These are phyloP conservation scores for Radiomyces spectabilis DNA, from an alignment of 192 early-diverging fungal genomes.

Conservation along the genomic window DNA sequence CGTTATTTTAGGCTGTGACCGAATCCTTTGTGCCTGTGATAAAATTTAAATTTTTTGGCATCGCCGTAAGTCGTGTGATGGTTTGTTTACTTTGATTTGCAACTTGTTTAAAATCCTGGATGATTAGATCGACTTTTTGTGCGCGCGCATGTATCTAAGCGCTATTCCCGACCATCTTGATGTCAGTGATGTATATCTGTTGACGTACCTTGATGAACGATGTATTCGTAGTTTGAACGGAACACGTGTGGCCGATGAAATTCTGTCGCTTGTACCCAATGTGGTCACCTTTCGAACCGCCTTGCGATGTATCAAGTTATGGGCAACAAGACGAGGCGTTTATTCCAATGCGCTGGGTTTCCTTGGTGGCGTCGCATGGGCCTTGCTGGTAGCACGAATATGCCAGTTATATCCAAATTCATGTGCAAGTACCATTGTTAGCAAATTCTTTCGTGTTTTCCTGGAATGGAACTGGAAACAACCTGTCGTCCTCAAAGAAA, in stretches of 20 bases:
- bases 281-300: slow-evolving; percentile 53
- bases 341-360: slow-evolving; percentile 71
- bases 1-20: slow-evolving; percentile 29
- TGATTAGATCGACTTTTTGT: slow-evolving; percentile 92
- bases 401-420: slow-evolving; percentile 68
- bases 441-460: slow-evolving; percentile 59
- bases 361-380: slow-evolving; percentile 70
- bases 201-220: slow-evolving; percentile 70
- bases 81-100: too few species aligned
- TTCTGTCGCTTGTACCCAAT: slow-evolving; percentile 56
- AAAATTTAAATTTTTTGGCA: slow-evolving; percentile 50
- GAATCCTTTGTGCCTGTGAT: slow-evolving; percentile 66
- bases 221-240: slow-evolving; percentile 87
- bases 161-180: slow-evolving; percentile 77
- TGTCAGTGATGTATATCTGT: slow-evolving; percentile 65
- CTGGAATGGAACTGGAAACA: slow-evolving; percentile 57
- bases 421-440: slow-evolving; percentile 48
- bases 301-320: slow-evolving; percentile 58
- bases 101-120: too few species aligned
- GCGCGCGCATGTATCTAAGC: slow-evolving; percentile 62
- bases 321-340: slow-evolving; percentile 55
- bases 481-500: slow-evolving; percentile 53
- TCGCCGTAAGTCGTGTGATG: slow-evolving; percentile 48
- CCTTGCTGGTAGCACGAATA: slow-evolving; percentile 60
- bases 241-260: slow-evolving; percentile 60